Evolutionary conservation across 192 early-diverging fungal species (phyloP), one percentile per base, ranked within the genome.

Genomic region (Obelidium mucronatum): DNA sequence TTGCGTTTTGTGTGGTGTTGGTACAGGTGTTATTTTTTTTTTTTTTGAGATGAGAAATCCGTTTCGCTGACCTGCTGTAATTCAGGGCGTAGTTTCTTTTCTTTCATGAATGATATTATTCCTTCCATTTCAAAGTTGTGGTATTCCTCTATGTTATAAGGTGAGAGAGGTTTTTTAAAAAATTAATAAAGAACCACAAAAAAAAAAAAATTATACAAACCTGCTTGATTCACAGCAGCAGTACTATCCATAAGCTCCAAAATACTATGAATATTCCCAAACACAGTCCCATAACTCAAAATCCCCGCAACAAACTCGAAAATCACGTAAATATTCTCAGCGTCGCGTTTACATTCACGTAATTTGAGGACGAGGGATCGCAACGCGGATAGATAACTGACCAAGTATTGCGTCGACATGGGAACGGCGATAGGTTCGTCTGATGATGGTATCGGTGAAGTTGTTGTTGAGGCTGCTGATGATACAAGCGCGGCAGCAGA

Each of bases 221-320:
- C 77, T 42, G 77, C 77, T 67, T 78, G 68, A 51, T 66, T 78
- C n/a, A 74, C 1, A 5, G 77, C 77, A 40, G 77, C 77, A 15
- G 73, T 78, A 40, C 58, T 55, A 67, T 78, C 77, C 74, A 78
- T 28, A 59, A 78, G 34, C 74, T 79, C 77, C 11, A 78, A 40
- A 79, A 78, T 78, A 39, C 60, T 70, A 66, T 78, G 77, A 53
- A 78, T 78, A 31, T 78, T 78, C 42, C 75, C 77, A 67, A 78
- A 78, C 74, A 78, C 77, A 5, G 77, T 78, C n/a, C 77, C 77
- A 77, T 78, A 78, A 6, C 76, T 68, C 68, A 78, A 70, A 40
- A 78, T 78, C 24, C 77, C 77, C 22, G 35, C 30, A 1, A 78
- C 56, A 75, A 78, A 78, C 53, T 78, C 77, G 51, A 78, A 77